Evolutionary conservation across 345 rosid genomes (phyloP), one percentile per base, ranked within the genome.

Genomic region (Odontarrhena argentea): DNA sequence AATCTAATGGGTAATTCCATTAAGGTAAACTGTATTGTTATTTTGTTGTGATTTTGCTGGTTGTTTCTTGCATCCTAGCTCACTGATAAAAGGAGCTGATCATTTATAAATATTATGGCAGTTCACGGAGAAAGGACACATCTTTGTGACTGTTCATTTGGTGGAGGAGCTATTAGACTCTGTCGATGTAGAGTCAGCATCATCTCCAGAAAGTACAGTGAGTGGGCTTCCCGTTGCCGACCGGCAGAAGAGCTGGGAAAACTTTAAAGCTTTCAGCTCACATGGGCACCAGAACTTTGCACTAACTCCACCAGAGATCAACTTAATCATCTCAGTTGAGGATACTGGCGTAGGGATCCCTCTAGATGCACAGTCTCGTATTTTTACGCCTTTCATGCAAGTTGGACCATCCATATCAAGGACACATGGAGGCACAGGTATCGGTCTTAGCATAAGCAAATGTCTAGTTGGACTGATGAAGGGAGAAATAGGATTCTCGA

Each of bases 271-370:
- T 53, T 87, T 85, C 78, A 78, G 62, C 63, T 79, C 72, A 66
- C 87, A 77, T 61, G 84, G 83, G 35, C 55, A 82, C n/a, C 32
- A 4, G 60, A 32, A 67, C 18, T 56, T 71, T 62, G 70, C 71
- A 9, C 56, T 78, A 47, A 77, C 83, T 52, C 68, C 82, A 22
- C 68, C 81, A 32, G 79, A 83, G 58, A 55, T 90, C 67, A 83
- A 84, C 74, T 70, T 93, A 52, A 83, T 93, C 3, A 82, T 93
- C 45, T 93, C 98, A 4, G 98, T 93, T 54, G 98, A 93, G 77
- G 98, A 93, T 76, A 93, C 98, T 8, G 98, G 97, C 9, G 82
- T 60, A 71, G 98, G 98, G 75, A 93, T 93, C 75, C 98, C 98
- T 64, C 37, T 68, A 11, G 90, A 90, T 74, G 90, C 94, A 14